These are phyloP conservation scores for Vararia minispora DNA, from an alignment of 768 basidiomycete genomes.

Conservation along the genomic window DNA sequence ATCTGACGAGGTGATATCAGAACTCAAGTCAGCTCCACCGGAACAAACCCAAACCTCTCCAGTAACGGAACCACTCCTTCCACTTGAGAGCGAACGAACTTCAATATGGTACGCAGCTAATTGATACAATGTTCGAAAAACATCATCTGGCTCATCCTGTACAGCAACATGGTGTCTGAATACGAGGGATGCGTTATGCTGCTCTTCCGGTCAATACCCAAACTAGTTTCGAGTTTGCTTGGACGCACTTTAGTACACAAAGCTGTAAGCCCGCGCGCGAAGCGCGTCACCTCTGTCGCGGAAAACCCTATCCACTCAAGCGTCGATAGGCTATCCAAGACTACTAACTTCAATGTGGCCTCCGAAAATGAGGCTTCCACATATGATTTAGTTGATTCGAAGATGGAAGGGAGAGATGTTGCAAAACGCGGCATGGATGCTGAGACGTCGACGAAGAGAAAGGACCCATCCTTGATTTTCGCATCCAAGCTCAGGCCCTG, in stretches of 20 bases:
- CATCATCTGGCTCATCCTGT: constrained; percentile 46
- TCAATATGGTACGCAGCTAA: constrained; percentile 62
- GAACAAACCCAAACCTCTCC: constrained; percentile 44
- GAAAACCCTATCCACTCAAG: constrained; percentile 66
- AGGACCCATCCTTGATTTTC: constrained; percentile 6
- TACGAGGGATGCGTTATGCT: constrained; percentile 46
- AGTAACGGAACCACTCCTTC: constrained; percentile 65
- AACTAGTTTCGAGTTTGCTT: background rate
- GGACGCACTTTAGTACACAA: constrained; percentile 41
- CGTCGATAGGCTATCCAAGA: constrained; percentile 60
- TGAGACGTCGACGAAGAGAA: background rate
- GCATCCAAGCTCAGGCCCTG: constrained; percentile 9
- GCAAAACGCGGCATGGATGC: background rate
- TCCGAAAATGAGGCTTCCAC: constrained; percentile 3
- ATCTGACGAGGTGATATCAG: constrained; percentile 28
- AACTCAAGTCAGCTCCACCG: background rate
- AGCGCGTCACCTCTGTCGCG: constrained; percentile 37
- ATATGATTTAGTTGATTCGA: constrained; percentile 6
- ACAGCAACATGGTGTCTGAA: constrained; percentile 50
- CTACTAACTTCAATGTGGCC: constrained; percentile 29
- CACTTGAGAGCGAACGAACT: constrained; percentile 59
- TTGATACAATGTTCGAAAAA: constrained; percentile 49
- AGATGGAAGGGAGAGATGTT: constrained; percentile 12
- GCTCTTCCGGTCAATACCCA: background rate
- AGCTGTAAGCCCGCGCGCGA: constrained; percentile 47